Conservation (phyloP, 345 rosid genomes). For the Eucalyptus marginata region DNA sequence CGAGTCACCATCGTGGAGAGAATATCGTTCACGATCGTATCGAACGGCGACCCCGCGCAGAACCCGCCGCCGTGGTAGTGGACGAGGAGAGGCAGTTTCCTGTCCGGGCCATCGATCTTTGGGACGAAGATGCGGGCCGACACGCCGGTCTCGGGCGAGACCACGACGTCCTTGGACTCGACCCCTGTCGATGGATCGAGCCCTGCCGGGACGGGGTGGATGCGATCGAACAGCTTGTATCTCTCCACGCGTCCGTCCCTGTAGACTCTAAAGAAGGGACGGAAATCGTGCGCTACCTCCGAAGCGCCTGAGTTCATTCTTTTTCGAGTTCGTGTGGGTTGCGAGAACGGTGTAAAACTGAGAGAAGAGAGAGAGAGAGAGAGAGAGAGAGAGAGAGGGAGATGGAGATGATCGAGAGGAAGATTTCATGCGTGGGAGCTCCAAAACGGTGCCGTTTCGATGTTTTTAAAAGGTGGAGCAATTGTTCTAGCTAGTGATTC, state of each 20-base stretch:
- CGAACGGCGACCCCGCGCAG: slow-evolving; percentile 25
- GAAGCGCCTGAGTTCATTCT: background rate
- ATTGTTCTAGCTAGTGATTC: background rate
- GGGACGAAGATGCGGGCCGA: slow-evolving; percentile 18
- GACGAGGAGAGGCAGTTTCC: slow-evolving; percentile 29
- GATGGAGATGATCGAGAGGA: background rate
- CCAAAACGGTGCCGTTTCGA: background rate
- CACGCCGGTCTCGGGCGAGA: slow-evolving; percentile 4
- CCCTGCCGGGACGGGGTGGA: background rate
- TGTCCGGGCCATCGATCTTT: background rate
- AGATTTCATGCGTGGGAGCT: background rate
- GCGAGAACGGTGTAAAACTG: background rate
- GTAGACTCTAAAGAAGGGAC: slow-evolving; percentile 22
- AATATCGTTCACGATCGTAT: background rate
- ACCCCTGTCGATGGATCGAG: slow-evolving; percentile 15
- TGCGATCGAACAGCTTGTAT: background rate
- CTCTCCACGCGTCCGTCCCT: slow-evolving; percentile 23
- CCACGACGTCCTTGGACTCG: slow-evolving; percentile 8
- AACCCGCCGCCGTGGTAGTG: slow-evolving; percentile 53
- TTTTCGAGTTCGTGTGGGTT: background rate
- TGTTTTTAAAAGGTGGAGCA: background rate
- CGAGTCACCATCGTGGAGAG: slow-evolving; percentile 2
- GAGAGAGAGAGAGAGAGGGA: background rate
- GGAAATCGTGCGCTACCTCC: slow-evolving; percentile 17
- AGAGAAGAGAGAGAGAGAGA: background rate